Base-by-base conservation (phyloP, 495 filamentous ascomycete species). In the Penicillium egyptiacum region DNA sequence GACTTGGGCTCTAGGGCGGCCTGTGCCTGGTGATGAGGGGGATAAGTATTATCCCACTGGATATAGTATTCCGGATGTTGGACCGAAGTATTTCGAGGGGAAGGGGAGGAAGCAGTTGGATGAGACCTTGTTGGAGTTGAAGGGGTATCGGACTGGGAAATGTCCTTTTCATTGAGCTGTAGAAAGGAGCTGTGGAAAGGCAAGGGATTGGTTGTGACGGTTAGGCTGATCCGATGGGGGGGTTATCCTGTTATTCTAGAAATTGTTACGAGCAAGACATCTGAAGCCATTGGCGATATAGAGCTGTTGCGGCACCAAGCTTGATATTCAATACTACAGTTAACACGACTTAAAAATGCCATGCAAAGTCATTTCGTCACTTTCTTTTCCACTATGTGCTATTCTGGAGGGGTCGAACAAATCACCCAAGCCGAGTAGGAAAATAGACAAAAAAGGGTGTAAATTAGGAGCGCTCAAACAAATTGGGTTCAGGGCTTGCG, bases 21-120 rank as follows among this genome's bases (percentile, higher is more conserved):
- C 83, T 47, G 54, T 86, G 14, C 86, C 86, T 0, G 87, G 86
- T 12, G 81, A 85, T 44, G 69, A 79, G 44, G 83, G 81, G 1
- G 69, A 79, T 12, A 77, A 75, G 61, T 86, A 80, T 62, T 75
- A 77, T 67, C 85, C 86, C 0, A 42, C 79, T 14, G 86, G 87
- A 0, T 89, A 85, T 65, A 48, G 71, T 23, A 74, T 85, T 22
- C 59, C 75, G 25, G 81, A 88, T 37, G 61, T 88, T 35, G 86
- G 86, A 0, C 86, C 87, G 0, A 70, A 67, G 50, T 70, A 70
- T 23, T 77, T 87, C 50, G 78, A 80, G 58, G 83, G 82, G 0
- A 79, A 81, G 57, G 87, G 86, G 0, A 53, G 62, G 11, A 65
- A 71, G 53, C 40, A 47, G 19, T 47, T 71, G 47, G 69, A 76